phyloP scores from a whole-genome alignment of 768 basidiomycete genomes.

The Jaapia argillacea region DNA sequence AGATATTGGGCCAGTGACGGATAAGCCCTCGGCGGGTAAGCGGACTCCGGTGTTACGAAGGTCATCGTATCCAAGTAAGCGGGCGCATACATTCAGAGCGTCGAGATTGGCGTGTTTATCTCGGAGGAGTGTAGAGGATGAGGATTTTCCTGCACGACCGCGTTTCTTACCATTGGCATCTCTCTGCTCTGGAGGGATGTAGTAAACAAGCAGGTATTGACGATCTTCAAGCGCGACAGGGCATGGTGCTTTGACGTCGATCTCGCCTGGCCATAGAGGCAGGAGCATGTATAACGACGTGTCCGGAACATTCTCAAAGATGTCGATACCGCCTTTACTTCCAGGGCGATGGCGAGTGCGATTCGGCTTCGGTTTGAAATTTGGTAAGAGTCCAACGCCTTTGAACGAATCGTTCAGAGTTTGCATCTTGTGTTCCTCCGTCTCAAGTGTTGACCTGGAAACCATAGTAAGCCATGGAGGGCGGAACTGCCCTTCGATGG shows the following conservation, averaged over 20 bases:
- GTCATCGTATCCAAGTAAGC: conserved; percentile 64
- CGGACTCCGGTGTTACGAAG: conserved; percentile 65
- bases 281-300: conserved; percentile 77
- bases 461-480: conserved; percentile 61
- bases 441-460: conserved; percentile 55
- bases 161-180: conserved; percentile 31
- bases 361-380: conserved; percentile 17
- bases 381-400: conserved; percentile 69
- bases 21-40: conserved; percentile 60
- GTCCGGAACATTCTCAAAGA: conserved; percentile 52
- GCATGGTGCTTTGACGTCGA: conserved; percentile 27
- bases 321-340: conserved; percentile 16
- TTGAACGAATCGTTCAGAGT: conserved; percentile 70
- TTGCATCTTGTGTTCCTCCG: conserved; percentile 55
- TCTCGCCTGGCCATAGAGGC: conserved; percentile 77
- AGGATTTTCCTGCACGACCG: conserved; percentile 12
- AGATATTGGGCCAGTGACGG: conserved; percentile 49
- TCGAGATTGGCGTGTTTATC: conserved; percentile 41
- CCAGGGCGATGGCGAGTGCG: conserved; percentile 12
- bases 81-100: conserved; percentile 65
- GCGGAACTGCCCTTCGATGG: conserved; percentile 20
- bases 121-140: conserved; percentile 22
- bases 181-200: conserved; percentile 42
- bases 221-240: conserved; percentile 40
- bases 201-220: conserved; percentile 74